Evolutionary conservation across 495 filamentous ascomycete genomes (phyloP).

Genomic region (Neohortaea acidophila): DNA sequence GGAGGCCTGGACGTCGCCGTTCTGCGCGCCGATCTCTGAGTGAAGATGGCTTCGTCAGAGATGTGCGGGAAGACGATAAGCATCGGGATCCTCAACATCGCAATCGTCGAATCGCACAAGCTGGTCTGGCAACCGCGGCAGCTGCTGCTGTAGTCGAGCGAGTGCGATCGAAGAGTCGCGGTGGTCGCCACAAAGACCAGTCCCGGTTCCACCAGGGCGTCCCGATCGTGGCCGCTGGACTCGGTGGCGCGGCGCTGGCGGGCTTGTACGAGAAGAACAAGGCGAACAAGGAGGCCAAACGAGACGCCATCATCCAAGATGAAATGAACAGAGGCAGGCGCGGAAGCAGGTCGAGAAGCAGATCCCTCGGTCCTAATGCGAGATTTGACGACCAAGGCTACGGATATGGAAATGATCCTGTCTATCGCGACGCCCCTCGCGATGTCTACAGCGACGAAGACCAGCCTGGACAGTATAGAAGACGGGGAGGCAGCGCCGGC

Average conservation of each 20-base stretch:
- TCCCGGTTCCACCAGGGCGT: conserved; percentile 45
- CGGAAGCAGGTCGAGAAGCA: conserved; percentile 29
- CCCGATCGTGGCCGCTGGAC: conserved; percentile 57
- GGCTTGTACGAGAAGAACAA: conserved; percentile 69
- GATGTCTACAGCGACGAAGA: conserved; percentile 22
- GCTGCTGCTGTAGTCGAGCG: conserved; percentile 61
- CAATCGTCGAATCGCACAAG: conserved; percentile 56
- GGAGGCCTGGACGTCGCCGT: too few relatives aligned
- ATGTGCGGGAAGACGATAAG: conserved; percentile 26
- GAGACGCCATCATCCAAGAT: conserved; percentile 31
- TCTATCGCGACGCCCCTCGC: conserved; percentile 18
- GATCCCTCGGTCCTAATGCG: conserved; percentile 15
- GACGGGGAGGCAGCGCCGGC: conserved; percentile 18
- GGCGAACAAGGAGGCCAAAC: conserved; percentile 47
- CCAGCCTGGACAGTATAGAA: conserved; percentile 14
- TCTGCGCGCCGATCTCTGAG: conserved; percentile 39
- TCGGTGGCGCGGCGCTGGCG: conserved; percentile 63
- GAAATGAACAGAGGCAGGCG: conserved; percentile 43
- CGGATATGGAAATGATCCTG: conserved; percentile 32
- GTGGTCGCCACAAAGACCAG: conserved; percentile 35
- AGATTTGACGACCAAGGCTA: conserved; percentile 40
- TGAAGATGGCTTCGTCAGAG: conserved; percentile 6
- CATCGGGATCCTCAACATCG: conserved; percentile 43
- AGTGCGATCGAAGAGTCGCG: conserved; percentile 56
- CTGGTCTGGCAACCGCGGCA: conserved; percentile 62